These are phyloP conservation scores for Linnemannia elongata DNA, from an alignment of 192 early-diverging fungal genomes.

Conservation along the genomic window DNA sequence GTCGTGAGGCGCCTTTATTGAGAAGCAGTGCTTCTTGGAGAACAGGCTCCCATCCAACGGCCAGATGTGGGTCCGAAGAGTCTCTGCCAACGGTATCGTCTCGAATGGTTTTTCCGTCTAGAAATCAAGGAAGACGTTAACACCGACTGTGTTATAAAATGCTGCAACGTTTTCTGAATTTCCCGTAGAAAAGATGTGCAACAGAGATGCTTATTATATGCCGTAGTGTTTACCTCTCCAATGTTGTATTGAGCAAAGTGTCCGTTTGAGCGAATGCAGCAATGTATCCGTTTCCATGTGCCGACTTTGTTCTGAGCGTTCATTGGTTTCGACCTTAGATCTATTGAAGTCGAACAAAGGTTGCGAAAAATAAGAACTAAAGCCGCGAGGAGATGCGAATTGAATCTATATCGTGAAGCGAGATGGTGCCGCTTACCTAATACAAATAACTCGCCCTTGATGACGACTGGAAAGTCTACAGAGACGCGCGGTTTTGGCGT, in stretches of 20 bases:
- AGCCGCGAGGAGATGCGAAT: neutral
- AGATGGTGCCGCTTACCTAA: conserved; percentile 22
- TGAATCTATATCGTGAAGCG: neutral
- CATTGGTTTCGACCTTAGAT: conserved; percentile 25
- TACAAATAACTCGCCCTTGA: conserved; percentile 37
- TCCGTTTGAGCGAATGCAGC: conserved; percentile 42
- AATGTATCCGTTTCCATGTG: conserved; percentile 44
- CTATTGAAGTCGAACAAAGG: neutral
- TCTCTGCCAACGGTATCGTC: conserved; percentile 48
- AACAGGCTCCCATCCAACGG: conserved; percentile 44
- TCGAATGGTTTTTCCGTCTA: conserved; percentile 49
- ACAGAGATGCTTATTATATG: no score
- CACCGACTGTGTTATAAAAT: neutral
- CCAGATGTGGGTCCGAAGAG: conserved; percentile 52
- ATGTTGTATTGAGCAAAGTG: conserved; percentile 43
- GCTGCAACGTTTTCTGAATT: neutral
- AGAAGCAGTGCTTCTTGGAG: conserved; percentile 48
- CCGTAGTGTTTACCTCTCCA: conserved; percentile 27
- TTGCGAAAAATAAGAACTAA: no score
- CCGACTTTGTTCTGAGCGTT: conserved; percentile 30
- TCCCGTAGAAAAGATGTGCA: neutral
- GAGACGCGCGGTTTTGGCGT: conserved; percentile 36
- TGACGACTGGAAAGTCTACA: conserved; percentile 33
- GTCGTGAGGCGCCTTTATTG: conserved; percentile 31
- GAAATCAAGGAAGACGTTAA: neutral